A percentile compares a stretch with the other conserved stretches of the same genome.
These are phyloP conservation scores for Sporothrix variecibatus DNA, from an alignment of 2,329 filamentous ascomycete genomes.

Conservation along the genomic window DNA sequence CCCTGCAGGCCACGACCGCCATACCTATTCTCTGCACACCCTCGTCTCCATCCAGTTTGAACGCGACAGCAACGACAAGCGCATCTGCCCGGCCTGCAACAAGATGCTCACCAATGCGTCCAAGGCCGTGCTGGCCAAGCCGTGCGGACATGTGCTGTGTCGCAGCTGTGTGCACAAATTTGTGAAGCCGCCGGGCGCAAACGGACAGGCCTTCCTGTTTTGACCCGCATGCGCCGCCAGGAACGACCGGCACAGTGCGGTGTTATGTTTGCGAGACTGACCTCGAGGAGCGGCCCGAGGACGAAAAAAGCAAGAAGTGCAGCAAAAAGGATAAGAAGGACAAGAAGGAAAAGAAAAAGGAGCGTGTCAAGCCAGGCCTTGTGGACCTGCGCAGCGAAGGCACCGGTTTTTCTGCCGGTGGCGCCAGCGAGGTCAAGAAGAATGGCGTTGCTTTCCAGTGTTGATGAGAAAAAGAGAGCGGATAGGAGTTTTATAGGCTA, in stretches of 20 bases:
- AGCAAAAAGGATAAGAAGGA: conserved; percentile 46
- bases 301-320: conserved; percentile 45
- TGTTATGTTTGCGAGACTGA: conserved; percentile 90
- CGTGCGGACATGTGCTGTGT: conserved; percentile 91
- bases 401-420: conserved; percentile 89
- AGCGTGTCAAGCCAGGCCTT: conserved; percentile 67
- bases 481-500: not conserved
- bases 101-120: conserved; percentile 81
- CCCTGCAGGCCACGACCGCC: conserved; percentile 25
- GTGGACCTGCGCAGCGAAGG: conserved; percentile 83
- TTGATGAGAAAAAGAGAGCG: not conserved
- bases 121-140: conserved; percentile 78
- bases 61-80: conserved; percentile 36
- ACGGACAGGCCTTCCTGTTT: conserved; percentile 18
- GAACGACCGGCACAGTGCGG: conserved; percentile 49
- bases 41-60: conserved; percentile 77
- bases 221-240: conserved; percentile 62
- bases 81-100: conserved; percentile 79
- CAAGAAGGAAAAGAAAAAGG: conserved; percentile 48
- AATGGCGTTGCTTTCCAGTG: conserved; percentile 55
- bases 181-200: conserved; percentile 57
- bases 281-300: conserved; percentile 54
- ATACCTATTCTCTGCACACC: conserved; percentile 75
- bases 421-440: conserved; percentile 78
- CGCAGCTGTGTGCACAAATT: conserved; percentile 82